These are phyloP conservation scores for Thuja plicata DNA, from an alignment of 83 land plant species.

Conservation along the genomic window DNA sequence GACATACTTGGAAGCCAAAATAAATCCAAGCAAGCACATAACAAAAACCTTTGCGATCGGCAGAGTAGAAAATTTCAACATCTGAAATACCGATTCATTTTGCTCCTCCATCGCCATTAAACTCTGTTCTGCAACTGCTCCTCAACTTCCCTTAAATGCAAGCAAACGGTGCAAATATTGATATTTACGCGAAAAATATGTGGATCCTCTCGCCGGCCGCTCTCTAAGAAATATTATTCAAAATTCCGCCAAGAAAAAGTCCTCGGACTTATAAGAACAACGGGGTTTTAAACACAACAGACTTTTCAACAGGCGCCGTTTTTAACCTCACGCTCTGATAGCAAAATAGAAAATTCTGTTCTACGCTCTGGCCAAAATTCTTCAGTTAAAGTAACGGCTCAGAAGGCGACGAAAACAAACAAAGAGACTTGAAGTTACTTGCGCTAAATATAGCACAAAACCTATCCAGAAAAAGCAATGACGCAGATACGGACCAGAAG, in stretches of 20 bases:
- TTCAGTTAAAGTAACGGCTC: too few relatives aligned
- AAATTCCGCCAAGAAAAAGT: background rate
- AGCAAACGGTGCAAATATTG: background rate
- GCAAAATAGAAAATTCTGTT: too few relatives aligned
- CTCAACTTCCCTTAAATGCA: background rate
- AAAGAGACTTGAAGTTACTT: background rate
- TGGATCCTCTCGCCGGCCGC: background rate
- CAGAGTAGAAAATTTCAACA: conserved; percentile 5
- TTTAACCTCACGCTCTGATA: too few relatives aligned
- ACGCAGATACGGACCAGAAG: too few relatives aligned
- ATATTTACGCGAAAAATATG: background rate
- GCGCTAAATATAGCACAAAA: background rate
- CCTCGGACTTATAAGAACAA: background rate
- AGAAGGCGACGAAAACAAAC: too few relatives aligned
- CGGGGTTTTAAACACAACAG: too few relatives aligned
- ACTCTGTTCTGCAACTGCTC: background rate
- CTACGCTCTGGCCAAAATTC: too few relatives aligned
- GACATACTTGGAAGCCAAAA: conserved; percentile 13
- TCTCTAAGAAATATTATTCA: background rate
- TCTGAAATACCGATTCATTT: background rate
- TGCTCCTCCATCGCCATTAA: background rate
- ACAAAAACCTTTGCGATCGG: conserved; percentile 16
- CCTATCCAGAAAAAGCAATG: background rate
- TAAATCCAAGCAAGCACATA: conserved; percentile 14
- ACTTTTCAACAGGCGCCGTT: too few relatives aligned